A percentile compares a stretch with the other conserved stretches of the same genome.
Evolutionary conservation across 176 grass and related monocot genomes (phyloP).

Genomic region (Phoenix roebelenii): DNA sequence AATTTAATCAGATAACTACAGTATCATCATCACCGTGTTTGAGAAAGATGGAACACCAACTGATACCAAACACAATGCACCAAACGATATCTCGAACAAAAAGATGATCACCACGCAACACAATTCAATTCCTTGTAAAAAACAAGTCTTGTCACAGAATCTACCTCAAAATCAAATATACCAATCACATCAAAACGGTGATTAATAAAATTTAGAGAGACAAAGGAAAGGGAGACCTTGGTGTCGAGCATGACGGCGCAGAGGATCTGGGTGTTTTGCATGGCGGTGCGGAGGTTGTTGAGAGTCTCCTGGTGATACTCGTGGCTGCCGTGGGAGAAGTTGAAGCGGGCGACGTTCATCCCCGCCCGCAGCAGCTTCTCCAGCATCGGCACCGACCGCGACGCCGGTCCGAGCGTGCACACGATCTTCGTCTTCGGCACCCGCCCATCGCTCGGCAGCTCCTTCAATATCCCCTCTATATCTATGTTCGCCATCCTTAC

Average conservation of each 20-base stretch:
- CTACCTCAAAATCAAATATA: too few species aligned
- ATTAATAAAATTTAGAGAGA: too few species aligned
- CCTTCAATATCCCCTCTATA: neutral
- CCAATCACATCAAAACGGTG: too few species aligned
- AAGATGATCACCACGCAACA: too few species aligned
- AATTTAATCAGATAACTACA: too few species aligned
- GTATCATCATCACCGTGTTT: too few species aligned
- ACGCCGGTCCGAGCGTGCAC: slow-evolving; percentile 5
- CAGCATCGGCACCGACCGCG: slow-evolving; percentile 9
- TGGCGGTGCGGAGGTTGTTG: neutral
- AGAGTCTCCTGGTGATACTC: slow-evolving; percentile 9
- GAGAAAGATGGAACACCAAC: too few species aligned
- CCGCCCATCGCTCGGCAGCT: slow-evolving; percentile 1
- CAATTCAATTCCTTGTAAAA: too few species aligned
- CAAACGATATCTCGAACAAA: too few species aligned
- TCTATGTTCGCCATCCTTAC: neutral
- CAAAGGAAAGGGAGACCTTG: neutral
- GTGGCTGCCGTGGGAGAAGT: slow-evolving; percentile 8
- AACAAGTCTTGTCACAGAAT: too few species aligned
- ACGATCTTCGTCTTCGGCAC: slow-evolving; percentile 7
- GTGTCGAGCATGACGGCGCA: slow-evolving; percentile 11
- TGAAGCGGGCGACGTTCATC: slow-evolving; percentile 9
- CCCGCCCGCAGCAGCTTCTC: slow-evolving; percentile 8
- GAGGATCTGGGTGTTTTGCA: slow-evolving; percentile 6
- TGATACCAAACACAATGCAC: too few species aligned